These are phyloP conservation scores for Fagopyrum tataricum DNA, from an alignment of 148 eudicot species.

Conservation along the genomic window DNA sequence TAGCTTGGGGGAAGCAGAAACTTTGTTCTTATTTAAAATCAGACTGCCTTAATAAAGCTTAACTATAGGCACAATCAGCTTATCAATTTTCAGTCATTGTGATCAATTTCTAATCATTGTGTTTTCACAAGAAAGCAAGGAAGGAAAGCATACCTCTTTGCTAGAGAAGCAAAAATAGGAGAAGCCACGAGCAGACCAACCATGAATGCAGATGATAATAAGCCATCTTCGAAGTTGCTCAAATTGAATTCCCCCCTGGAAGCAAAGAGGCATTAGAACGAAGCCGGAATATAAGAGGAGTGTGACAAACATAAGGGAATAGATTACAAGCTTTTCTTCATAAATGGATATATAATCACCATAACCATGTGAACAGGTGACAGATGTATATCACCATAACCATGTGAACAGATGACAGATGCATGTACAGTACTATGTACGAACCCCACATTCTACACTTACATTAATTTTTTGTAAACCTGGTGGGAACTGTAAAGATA, in stretches of 20 bases:
- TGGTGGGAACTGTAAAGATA: too few species aligned
- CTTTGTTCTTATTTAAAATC: background rate
- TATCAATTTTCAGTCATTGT: background rate
- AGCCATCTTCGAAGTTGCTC: slow-evolving; percentile 88
- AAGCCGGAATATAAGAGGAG: background rate
- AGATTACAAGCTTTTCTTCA: background rate
- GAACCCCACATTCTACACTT: background rate
- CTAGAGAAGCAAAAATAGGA: slow-evolving; percentile 78
- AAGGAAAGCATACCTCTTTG: slow-evolving; percentile 50
- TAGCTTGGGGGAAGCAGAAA: too few species aligned
- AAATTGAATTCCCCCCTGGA: slow-evolving; percentile 73
- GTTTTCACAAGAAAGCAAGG: background rate
- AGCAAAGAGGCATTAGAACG: background rate
- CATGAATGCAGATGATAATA: slow-evolving; percentile 96
- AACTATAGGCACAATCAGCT: background rate
- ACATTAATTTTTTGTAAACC: too few species aligned
- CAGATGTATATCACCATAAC: background rate
- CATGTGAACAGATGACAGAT: background rate
- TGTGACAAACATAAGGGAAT: background rate
- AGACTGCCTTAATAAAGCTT: background rate
- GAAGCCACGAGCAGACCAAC: slow-evolving; percentile 90
- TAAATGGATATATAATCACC: background rate
- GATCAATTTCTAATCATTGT: background rate
- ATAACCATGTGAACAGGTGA: background rate
- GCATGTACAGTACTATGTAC: too few species aligned